Conservation (phyloP, 495 filamentous ascomycete genomes). For the Friedmanniomyces simplex region DNA sequence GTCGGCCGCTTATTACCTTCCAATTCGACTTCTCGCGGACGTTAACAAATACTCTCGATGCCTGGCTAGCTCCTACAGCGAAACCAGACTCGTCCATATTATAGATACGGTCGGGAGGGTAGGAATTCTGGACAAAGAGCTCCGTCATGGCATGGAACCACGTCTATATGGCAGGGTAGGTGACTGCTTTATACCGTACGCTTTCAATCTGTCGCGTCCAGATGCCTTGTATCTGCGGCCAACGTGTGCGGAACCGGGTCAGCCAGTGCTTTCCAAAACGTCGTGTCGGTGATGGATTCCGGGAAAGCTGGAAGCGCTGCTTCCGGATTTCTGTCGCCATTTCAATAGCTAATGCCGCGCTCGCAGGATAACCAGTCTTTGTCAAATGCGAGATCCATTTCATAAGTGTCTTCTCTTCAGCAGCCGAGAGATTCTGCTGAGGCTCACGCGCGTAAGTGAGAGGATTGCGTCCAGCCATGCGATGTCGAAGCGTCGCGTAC, state of each 20-base stretch:
- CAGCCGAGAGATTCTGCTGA: constrained; percentile 2
- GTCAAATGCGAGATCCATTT: background rate
- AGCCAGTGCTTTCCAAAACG: constrained; percentile 8
- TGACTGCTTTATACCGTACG: background rate
- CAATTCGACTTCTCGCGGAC: constrained; percentile 5
- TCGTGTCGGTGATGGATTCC: background rate
- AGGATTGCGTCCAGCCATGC: constrained; percentile 1
- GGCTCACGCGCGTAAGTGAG: background rate
- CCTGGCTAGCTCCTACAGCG: background rate
- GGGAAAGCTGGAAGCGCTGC: background rate
- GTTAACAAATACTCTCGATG: constrained; percentile 5
- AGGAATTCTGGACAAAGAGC: constrained; percentile 1
- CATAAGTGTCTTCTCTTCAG: constrained; percentile 1
- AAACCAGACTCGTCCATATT: constrained; percentile 6
- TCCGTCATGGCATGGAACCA: constrained; percentile 9
- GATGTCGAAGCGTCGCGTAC: no score
- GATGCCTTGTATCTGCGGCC: constrained; percentile 2
- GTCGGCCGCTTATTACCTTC: constrained; percentile 6
- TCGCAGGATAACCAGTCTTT: constrained; percentile 5
- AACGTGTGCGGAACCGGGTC: constrained; percentile 1
- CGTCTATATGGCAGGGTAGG: background rate
- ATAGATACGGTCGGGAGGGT: constrained; percentile 2
- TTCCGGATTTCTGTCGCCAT: constrained; percentile 5
- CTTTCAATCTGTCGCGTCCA: constrained; percentile 8
- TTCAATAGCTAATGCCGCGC: background rate